Evolutionary conservation across 768 basidiomycete genomes (phyloP).

Genomic region (Rhizopogon vesiculosus): DNA sequence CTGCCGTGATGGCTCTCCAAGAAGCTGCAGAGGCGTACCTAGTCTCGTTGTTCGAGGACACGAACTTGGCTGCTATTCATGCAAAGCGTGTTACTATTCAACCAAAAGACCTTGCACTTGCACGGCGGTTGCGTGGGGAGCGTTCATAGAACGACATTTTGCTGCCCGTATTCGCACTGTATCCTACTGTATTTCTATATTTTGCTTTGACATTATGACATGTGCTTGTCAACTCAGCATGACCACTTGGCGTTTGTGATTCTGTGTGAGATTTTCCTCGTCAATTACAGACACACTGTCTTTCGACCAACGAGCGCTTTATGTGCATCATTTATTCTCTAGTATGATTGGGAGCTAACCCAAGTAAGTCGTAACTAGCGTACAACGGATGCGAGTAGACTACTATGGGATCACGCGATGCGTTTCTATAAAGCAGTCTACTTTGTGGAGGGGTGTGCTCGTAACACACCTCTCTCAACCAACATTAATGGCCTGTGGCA

Average conservation of each 20-base stretch:
- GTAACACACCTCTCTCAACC: no score
- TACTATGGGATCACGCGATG: background rate
- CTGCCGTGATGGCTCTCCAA: conserved; percentile 82
- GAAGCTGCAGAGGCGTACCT: conserved; percentile 84
- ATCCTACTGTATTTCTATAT: conserved; percentile 11
- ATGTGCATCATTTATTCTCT: no score
- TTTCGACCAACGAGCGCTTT: no score
- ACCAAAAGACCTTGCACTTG: conserved; percentile 77
- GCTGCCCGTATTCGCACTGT: background rate
- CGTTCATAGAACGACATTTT: conserved; percentile 42
- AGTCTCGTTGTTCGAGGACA: conserved; percentile 75
- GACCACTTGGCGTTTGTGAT: background rate
- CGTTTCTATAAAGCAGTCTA: background rate
- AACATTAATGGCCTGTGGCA: conserved; percentile 59
- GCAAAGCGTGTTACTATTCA: conserved; percentile 79
- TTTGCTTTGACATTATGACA: background rate
- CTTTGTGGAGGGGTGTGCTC: no score
- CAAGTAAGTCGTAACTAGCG: background rate
- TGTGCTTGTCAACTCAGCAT: background rate
- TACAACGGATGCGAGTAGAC: no score
- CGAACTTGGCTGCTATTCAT: conserved; percentile 77
- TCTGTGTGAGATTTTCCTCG: background rate
- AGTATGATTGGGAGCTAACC: no score
- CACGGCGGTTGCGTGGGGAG: conserved; percentile 74
- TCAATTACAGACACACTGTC: background rate